A percentile compares a stretch with the other conserved stretches of the same genome.
Evolutionary conservation across 768 basidiomycete genomes (phyloP).

Genomic region (Phanerodontia chrysosporium): DNA sequence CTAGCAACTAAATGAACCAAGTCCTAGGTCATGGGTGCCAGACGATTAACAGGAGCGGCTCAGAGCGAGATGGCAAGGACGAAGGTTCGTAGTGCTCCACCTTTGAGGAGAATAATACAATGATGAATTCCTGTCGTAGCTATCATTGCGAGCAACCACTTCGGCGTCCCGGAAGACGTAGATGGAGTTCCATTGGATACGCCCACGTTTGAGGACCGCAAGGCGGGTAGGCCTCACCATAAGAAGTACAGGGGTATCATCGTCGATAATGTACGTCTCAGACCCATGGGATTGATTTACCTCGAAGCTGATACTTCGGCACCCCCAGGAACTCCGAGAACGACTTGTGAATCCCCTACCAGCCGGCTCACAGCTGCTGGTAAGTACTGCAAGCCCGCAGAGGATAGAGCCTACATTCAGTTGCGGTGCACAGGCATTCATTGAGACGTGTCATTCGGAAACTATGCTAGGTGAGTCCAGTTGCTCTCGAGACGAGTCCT

Average conservation of each 20-base stretch:
- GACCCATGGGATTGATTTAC: not conserved
- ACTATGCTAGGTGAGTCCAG: not conserved
- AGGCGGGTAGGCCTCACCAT: not conserved
- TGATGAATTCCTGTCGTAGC: not conserved
- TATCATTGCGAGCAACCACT: not conserved
- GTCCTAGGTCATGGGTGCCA: conserved; percentile 10
- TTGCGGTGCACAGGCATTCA: not conserved
- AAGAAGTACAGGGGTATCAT: not conserved
- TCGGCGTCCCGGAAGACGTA: no score
- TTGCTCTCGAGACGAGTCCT: no score
- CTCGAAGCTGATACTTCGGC: not conserved
- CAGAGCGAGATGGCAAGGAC: not conserved
- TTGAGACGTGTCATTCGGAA: not conserved
- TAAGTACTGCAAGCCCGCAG: not conserved
- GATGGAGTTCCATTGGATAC: no score
- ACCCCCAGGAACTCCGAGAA: not conserved
- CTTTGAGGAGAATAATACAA: not conserved
- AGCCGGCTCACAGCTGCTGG: not conserved
- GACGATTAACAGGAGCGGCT: conserved; percentile 5
- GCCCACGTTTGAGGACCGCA: no score
- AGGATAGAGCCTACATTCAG: no score
- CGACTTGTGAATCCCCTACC: not conserved
- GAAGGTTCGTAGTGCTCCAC: not conserved
- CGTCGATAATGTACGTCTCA: not conserved
- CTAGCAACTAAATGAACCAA: not conserved